phyloP scores from a whole-genome alignment of 164 flowering plant species.

The Vitis vinifera region DNA sequence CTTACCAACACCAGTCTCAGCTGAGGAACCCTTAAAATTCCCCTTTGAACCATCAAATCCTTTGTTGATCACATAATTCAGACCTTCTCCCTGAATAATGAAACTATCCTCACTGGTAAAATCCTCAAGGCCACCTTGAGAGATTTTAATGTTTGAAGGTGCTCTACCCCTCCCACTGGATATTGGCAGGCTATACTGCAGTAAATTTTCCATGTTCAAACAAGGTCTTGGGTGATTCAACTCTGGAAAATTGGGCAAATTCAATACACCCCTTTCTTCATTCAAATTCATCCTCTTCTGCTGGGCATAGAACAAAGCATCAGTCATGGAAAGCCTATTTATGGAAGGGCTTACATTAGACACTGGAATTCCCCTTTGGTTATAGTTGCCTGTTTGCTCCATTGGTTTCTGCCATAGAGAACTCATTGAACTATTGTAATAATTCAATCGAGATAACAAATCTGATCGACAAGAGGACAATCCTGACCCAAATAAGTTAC shows the following conservation, averaged over 20 bases:
- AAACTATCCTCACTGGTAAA: conserved; percentile 47
- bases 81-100: conserved; percentile 39
- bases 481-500: conserved; percentile 12
- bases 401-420: conserved; percentile 14
- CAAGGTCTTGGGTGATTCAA: conserved; percentile 7
- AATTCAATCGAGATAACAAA: conserved; percentile 10
- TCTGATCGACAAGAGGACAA: conserved; percentile 3
- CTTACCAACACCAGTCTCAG: conserved; percentile 7
- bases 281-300: conserved; percentile 15
- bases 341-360: conserved; percentile 7
- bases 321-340: conserved; percentile 16
- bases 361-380: conserved; percentile 11
- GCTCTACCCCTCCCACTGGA: conserved; percentile 14
- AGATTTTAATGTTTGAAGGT: conserved; percentile 7
- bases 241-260: conserved; percentile 17
- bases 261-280: conserved; percentile 13
- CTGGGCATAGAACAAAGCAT: conserved; percentile 13
- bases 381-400: conserved; percentile 9
- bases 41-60: conserved; percentile 13
- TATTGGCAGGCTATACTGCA: conserved; percentile 14
- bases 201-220: conserved; percentile 14
- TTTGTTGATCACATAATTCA: conserved; percentile 24
- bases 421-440: conserved; percentile 5
- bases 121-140: conserved; percentile 17
- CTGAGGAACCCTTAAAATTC: conserved; percentile 6